Conservation (phyloP, 495 filamentous ascomycete genomes). For the Tuber calosporum region DNA sequence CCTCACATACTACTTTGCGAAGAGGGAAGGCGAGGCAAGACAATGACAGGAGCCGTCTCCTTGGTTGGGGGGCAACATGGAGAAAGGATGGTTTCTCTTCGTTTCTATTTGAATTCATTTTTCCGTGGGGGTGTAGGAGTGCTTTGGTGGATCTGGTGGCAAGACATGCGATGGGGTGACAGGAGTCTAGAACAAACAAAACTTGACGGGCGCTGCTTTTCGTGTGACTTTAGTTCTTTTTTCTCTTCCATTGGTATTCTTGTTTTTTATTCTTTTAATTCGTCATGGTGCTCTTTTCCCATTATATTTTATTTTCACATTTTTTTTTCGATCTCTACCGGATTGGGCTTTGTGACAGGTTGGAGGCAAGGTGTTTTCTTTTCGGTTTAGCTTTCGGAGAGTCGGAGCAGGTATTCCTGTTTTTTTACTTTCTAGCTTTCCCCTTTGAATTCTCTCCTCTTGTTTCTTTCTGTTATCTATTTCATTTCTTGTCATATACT, state of each 20-base stretch:
- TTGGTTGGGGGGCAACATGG: neutral
- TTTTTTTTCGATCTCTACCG: neutral
- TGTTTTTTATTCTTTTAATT: conserved; percentile 3
- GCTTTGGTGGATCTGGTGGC: neutral
- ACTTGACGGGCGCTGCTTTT: neutral
- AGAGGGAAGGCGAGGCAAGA: conserved; percentile 43
- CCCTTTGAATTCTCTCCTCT: neutral
- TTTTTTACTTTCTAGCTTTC: neutral
- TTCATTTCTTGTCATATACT: neutral
- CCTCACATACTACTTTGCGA: conserved; percentile 77
- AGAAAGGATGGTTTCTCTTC: conserved; percentile 2
- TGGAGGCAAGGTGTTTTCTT: neutral
- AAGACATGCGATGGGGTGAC: neutral
- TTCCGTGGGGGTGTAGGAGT: neutral
- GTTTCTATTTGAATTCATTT: neutral
- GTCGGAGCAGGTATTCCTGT: neutral
- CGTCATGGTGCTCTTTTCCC: neutral
- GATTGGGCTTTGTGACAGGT: neutral
- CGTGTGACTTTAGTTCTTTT: neutral
- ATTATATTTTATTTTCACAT: neutral
- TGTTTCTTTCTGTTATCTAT: neutral
- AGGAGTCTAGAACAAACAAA: neutral
- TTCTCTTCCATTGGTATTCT: neutral
- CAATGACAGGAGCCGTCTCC: conserved; percentile 23
- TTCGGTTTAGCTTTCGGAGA: neutral